Evolutionary conservation across 371 early-diverging fungal genomes (phyloP).

Genomic region (Lichtheimia hyalospora): DNA sequence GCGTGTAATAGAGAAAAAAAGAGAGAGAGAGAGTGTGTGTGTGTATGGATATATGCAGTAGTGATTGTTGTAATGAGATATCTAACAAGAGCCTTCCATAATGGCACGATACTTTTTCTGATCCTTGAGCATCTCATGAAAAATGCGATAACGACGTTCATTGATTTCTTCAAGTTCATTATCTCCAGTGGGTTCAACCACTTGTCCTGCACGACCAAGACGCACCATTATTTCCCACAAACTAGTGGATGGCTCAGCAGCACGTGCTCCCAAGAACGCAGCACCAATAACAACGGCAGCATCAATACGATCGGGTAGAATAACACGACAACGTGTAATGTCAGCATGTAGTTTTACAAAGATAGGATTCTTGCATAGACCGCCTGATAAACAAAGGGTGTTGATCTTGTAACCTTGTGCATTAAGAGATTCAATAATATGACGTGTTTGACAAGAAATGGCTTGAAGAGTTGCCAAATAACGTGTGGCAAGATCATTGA

Average conservation of each 20-base stretch:
- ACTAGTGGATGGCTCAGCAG: slow-evolving; percentile 33
- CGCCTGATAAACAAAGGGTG: slow-evolving; percentile 69
- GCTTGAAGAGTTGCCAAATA: slow-evolving; percentile 70
- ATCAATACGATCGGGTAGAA: slow-evolving; percentile 58
- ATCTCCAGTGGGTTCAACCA: slow-evolving; percentile 48
- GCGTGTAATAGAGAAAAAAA: neutral
- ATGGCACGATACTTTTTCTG: slow-evolving; percentile 56
- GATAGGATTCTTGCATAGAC: slow-evolving; percentile 62
- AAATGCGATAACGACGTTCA: slow-evolving; percentile 55
- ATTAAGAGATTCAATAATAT: slow-evolving; percentile 60
- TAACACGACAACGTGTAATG: slow-evolving; percentile 54
- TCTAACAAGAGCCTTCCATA: slow-evolving; percentile 37
- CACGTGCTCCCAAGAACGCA: slow-evolving; percentile 67
- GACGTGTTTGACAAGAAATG: slow-evolving; percentile 63
- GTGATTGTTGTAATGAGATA: neutral
- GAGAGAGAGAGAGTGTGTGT: no score
- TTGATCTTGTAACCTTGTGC: slow-evolving; percentile 57
- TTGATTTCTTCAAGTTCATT: slow-evolving; percentile 39
- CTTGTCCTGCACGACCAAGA: slow-evolving; percentile 52
- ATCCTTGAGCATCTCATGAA: slow-evolving; percentile 57
- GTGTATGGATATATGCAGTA: neutral
- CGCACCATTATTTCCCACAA: slow-evolving; percentile 63
- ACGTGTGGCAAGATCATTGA: slow-evolving; percentile 56
- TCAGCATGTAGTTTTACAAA: slow-evolving; percentile 67
- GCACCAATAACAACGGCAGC: slow-evolving; percentile 74